Percentiles rank a stretch among this genome's conserved stretches.
Conservation (phyloP, 1,139 yeast genomes). For the Candida anutae region DNA sequence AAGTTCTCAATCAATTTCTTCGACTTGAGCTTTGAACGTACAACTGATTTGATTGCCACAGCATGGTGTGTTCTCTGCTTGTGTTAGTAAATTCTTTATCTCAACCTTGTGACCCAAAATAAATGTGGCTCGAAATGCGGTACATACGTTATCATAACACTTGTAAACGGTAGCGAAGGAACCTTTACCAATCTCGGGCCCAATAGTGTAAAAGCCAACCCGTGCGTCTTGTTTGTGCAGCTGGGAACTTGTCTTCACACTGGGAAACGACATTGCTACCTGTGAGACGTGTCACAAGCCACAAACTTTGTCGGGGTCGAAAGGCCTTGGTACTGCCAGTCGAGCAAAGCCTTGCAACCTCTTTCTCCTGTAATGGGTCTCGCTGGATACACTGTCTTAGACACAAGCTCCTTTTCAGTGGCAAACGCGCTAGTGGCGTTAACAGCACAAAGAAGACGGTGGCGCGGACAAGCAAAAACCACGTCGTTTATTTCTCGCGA, state of each 20-base stretch:
- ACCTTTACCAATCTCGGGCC: conserved; percentile 85
- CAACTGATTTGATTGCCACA: conserved; percentile 85
- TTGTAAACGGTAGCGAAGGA: conserved; percentile 89
- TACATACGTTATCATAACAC: conserved; percentile 26
- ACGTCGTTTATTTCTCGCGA: too few species aligned
- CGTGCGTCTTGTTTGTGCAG: conserved; percentile 5
- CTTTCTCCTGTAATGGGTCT: too few species aligned
- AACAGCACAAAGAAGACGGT: too few species aligned
- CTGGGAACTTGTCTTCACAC: not conserved
- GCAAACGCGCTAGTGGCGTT: too few species aligned
- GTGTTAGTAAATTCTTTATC: conserved; percentile 4
- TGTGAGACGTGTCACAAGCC: too few species aligned
- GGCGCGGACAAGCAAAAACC: too few species aligned
- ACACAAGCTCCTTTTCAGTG: too few species aligned
- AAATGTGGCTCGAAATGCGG: not conserved
- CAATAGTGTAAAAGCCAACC: conserved; percentile 45
- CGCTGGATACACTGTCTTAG: too few species aligned
- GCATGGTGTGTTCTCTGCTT: conserved; percentile 37
- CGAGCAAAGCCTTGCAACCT: too few species aligned
- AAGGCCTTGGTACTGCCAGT: too few species aligned
- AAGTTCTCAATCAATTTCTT: conserved; percentile 83
- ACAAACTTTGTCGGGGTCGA: too few species aligned
- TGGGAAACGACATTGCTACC: not conserved
- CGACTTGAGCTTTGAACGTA: conserved; percentile 72
- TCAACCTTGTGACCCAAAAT: not conserved